Conservation (phyloP, 2,329 filamentous ascomycete species). For the Aspergillus ibericus region DNA sequence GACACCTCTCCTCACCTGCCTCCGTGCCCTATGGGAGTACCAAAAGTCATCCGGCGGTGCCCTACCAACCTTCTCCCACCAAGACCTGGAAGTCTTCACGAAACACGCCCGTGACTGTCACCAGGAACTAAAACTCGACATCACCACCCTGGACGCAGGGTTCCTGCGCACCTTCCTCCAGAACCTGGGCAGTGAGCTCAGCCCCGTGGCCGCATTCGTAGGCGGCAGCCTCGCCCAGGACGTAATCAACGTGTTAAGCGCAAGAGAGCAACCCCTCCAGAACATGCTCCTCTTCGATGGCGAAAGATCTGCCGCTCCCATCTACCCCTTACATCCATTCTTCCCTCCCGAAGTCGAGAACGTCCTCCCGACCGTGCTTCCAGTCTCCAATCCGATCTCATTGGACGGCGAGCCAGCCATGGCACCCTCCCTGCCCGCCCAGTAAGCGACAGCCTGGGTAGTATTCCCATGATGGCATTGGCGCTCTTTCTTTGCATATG, state of each 20-base stretch:
- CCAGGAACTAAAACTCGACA: constrained; percentile 68
- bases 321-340: constrained; percentile 78
- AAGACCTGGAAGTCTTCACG: constrained; percentile 76
- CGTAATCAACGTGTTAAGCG: constrained; percentile 91
- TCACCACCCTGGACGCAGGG: constrained; percentile 66
- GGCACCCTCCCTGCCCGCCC: not conserved
- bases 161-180: constrained; percentile 83
- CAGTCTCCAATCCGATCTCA: constrained; percentile 29
- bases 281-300: constrained; percentile 93
- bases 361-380: constrained; percentile 28
- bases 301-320: constrained; percentile 71
- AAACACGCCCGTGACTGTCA: constrained; percentile 75
- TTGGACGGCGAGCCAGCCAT: constrained; percentile 16
- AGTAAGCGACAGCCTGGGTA: not conserved
- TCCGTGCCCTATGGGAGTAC: constrained; percentile 90
- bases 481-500: not conserved
- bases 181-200: constrained; percentile 79
- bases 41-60: constrained; percentile 58
- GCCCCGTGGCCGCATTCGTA: constrained; percentile 83
- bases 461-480: not conserved
- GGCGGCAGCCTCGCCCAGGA: constrained; percentile 92
- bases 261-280: constrained; percentile 90
- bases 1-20: constrained; percentile 79
- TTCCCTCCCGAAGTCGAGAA: constrained; percentile 41
- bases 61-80: constrained; percentile 56